Evolutionary conservation across 2,329 filamentous ascomycete genomes (phyloP).

Genomic region (Alternaria sp.): DNA sequence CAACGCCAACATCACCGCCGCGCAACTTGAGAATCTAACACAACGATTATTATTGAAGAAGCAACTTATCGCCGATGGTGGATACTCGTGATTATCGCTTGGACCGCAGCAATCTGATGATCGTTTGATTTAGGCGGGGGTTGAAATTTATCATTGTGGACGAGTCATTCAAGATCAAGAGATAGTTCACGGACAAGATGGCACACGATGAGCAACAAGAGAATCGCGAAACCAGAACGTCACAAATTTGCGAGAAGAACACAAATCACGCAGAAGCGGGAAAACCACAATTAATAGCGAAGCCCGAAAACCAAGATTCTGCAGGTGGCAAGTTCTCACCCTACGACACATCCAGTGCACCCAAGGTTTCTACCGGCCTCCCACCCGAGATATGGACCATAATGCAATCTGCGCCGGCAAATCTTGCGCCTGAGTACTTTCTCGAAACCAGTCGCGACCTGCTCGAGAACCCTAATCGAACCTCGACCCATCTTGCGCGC

Average conservation of each 20-base stretch:
- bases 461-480: conserved; percentile 79
- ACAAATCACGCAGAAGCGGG: too few species aligned
- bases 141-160: neutral
- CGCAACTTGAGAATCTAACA: neutral
- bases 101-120: neutral
- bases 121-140: neutral
- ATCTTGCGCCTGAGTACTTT: conserved; percentile 69
- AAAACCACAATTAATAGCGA: neutral
- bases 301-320: neutral
- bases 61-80: neutral
- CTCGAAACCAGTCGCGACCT: conserved; percentile 73
- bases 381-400: conserved; percentile 46
- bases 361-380: conserved; percentile 33
- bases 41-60: neutral
- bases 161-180: neutral
- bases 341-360: conserved; percentile 34
- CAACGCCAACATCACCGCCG: neutral
- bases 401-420: conserved; percentile 56
- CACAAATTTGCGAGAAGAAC: neutral
- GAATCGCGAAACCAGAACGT: neutral
- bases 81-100: neutral
- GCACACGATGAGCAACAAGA: neutral
- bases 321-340: conserved; percentile 41
- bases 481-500: conserved; percentile 77
- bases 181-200: neutral